phyloP scores from a whole-genome alignment of 768 basidiomycete species.

The Omphalotus guepiniiformis region DNA sequence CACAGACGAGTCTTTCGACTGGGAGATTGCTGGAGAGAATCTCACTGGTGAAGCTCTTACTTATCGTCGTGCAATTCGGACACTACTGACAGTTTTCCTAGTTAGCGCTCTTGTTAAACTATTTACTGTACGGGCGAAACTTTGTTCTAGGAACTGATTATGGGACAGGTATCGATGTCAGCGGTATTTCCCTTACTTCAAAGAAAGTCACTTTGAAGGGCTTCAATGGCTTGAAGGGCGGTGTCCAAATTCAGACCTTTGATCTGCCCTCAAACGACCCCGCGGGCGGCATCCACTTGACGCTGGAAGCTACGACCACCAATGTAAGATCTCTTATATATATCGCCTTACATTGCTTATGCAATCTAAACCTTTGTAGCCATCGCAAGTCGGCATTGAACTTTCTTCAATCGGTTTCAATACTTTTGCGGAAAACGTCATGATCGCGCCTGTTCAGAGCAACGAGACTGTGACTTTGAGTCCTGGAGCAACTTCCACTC shows the following conservation, averaged over 20 bases:
- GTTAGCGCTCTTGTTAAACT: constrained; percentile 53
- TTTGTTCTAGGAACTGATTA: constrained; percentile 2
- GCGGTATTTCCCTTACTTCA: constrained; percentile 48
- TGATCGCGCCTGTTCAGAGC: constrained; percentile 57
- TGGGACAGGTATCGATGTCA: constrained; percentile 48
- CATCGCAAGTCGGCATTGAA: constrained; percentile 71
- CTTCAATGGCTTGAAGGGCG: constrained; percentile 61
- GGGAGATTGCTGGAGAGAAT: constrained; percentile 64
- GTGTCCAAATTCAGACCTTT: constrained; percentile 61
- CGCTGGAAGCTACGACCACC: constrained; percentile 51
- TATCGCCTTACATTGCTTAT: constrained; percentile 8
- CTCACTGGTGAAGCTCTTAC: constrained; percentile 31
- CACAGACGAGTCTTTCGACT: constrained; percentile 61
- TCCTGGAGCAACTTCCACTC: constrained; percentile 46
- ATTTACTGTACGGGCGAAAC: not conserved
- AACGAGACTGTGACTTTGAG: constrained; percentile 46
- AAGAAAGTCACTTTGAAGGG: constrained; percentile 65
- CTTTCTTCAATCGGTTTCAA: constrained; percentile 60
- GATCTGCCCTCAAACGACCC: constrained; percentile 70
- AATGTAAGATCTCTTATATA: constrained; percentile 43
- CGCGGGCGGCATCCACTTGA: constrained; percentile 65
- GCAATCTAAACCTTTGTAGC: constrained; percentile 39
- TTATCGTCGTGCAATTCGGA: not conserved
- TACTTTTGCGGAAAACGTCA: constrained; percentile 45
- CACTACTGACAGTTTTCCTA: constrained; percentile 18